Evolutionary conservation across 768 basidiomycete species (phyloP), one percentile per base, ranked within the genome.

Genomic region (Phaeolepiota aurea): DNA sequence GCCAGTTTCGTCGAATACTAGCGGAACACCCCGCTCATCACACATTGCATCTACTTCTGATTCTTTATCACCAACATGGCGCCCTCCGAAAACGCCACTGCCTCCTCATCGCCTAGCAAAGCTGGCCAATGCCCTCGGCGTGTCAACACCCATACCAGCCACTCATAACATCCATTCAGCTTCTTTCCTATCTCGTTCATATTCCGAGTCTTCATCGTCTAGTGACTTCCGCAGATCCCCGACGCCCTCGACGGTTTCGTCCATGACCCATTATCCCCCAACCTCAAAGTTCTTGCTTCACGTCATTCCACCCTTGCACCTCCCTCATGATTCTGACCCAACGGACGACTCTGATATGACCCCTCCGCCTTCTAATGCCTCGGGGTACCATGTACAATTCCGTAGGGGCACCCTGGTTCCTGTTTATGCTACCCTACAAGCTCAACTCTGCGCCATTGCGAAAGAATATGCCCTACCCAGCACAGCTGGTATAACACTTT

Each of bases 381-480:
- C 82, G 4, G 82, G 83, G n/a, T 86, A 87, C 50, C 82, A 87
- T 47, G 68, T 74, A 13, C 82, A 85, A 37, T 87, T 88, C 54
- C 76, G 76, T 11, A 76, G 93, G 19, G 93, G 93, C 5, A 81
- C 79, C n/a, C 70, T 98, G 10, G 76, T 97, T 3, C 84, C 92
- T 0, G 69, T 98, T 0, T 78, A 92, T 54, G 69, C 91, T 3
- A 88, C 83, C 0, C 64, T 98, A 1, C 82, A 88, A 31, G 74
- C 80, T 1, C 93, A 96, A 56, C 64, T 96, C 7, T 68, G 70
- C 15, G 86, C 89, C 4, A 96, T 98, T 38, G 91, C 93, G 11
- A 82, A 82, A 59, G 93, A 97, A 61, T 98, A 92, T 53, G 87
- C 87, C 2, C 67, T 98, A 13, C 93, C 93, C 1, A 89, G 83